These are phyloP conservation scores for Thelonectria blattea DNA, from an alignment of 2,329 filamentous ascomycete species.

Conservation along the genomic window DNA sequence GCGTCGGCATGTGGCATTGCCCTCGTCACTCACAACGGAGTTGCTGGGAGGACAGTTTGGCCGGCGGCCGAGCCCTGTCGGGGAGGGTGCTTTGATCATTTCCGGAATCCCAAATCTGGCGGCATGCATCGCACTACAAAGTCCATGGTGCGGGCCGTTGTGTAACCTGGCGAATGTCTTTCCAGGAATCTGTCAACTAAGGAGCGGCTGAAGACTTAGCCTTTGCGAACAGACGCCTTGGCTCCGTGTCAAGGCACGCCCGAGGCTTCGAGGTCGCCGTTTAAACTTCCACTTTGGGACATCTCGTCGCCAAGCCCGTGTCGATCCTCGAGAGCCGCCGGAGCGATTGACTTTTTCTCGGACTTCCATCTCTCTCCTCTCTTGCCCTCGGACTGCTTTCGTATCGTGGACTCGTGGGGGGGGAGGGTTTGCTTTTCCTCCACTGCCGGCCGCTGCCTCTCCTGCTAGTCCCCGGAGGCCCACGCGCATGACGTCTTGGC, in stretches of 20 bases:
- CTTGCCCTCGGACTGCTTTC: constrained; percentile 22
- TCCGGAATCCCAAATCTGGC: constrained; percentile 33
- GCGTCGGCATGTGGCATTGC: constrained; percentile 8
- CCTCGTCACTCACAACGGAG: constrained; percentile 4
- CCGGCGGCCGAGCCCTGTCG: constrained; percentile 24
- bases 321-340: constrained; percentile 32
- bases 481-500: constrained; percentile 39
- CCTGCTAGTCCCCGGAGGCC: constrained; percentile 33
- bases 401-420: constrained; percentile 25
- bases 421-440: constrained; percentile 37
- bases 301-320: constrained; percentile 29
- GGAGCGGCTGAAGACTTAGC: constrained; percentile 14
- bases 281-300: constrained; percentile 7
- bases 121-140: constrained; percentile 34
- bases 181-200: not conserved
- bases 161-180: constrained; percentile 15
- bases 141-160: constrained; percentile 23
- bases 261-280: constrained; percentile 18
- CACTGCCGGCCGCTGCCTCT: constrained; percentile 36
- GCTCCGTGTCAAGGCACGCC: constrained; percentile 28
- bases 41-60: constrained; percentile 8
- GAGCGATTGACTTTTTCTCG: constrained; percentile 36
- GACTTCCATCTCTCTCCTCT: not conserved
- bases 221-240: not conserved
- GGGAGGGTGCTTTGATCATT: constrained; percentile 17